Percentiles rank a stretch among this genome's conserved stretches.
These are phyloP conservation scores for Ceratocystis variospora DNA, from an alignment of 2,329 filamentous ascomycete genomes.

Conservation along the genomic window DNA sequence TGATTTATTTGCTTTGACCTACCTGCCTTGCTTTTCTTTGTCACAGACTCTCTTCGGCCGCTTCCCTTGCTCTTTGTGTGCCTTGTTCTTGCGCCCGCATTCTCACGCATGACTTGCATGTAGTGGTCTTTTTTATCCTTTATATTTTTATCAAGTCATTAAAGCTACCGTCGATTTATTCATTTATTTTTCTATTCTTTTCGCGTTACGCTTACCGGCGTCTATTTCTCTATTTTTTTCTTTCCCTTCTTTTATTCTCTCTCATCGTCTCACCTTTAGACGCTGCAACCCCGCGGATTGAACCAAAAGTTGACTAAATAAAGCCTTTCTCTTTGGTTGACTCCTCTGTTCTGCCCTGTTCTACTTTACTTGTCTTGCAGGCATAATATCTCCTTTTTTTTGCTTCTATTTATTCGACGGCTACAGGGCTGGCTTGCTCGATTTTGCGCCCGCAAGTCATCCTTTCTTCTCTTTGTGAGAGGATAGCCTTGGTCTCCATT, in stretches of 20 bases:
- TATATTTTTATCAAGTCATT: neutral
- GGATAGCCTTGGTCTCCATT: conserved; percentile 6
- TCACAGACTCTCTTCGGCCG: too few relatives aligned
- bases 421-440: conserved; percentile 1
- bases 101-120: neutral
- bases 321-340: too few relatives aligned
- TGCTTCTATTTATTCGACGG: neutral
- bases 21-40: too few relatives aligned
- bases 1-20: too few relatives aligned
- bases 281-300: too few relatives aligned
- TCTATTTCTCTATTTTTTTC: neutral
- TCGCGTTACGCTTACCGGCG: too few relatives aligned
- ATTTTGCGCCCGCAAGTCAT: conserved; percentile 7
- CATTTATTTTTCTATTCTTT: neutral
- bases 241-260: neutral
- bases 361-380: too few relatives aligned
- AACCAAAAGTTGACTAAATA: too few relatives aligned
- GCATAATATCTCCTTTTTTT: neutral
- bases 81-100: conserved; percentile 13
- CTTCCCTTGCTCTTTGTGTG: neutral
- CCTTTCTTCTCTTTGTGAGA: conserved; percentile 5
- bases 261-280: neutral
- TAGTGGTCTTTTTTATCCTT: neutral
- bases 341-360: neutral
- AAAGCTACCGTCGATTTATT: neutral